phyloP scores from a whole-genome alignment of 2,329 filamentous ascomycete genomes.

The Aspergillus tubingensis region DNA sequence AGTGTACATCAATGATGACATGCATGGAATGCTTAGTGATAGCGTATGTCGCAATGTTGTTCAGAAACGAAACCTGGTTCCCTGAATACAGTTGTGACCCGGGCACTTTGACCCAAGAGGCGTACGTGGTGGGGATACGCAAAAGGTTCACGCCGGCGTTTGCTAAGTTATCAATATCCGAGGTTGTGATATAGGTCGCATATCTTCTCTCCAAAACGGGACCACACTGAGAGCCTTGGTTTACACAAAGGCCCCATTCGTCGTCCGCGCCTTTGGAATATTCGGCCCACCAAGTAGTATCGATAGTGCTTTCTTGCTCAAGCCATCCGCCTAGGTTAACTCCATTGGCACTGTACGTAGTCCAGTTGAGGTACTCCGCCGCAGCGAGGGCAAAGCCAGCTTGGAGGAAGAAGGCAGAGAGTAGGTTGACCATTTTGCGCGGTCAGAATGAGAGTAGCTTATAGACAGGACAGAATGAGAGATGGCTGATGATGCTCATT shows the following conservation, averaged over 20 bases:
- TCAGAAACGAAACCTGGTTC: slow-evolving; percentile 20
- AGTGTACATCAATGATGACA: slow-evolving; percentile 26
- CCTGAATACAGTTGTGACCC: slow-evolving; percentile 27
- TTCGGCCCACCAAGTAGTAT: slow-evolving; percentile 22
- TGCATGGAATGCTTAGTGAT: slow-evolving; percentile 27
- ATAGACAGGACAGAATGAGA: too few species aligned
- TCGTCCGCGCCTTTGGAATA: slow-evolving; percentile 21
- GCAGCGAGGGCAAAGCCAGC: too few species aligned
- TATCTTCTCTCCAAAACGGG: slow-evolving; percentile 13
- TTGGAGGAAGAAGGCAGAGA: too few species aligned
- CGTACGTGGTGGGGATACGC: slow-evolving; percentile 15
- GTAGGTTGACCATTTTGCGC: too few species aligned
- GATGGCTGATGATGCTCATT: too few species aligned
- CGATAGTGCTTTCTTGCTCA: slow-evolving; percentile 26
- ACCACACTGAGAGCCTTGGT: slow-evolving; percentile 10
- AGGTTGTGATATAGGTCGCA: slow-evolving; percentile 16
- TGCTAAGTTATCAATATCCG: slow-evolving; percentile 8
- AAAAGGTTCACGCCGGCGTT: slow-evolving; percentile 4
- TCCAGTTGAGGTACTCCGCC: slow-evolving; percentile 6
- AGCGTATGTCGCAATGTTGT: slow-evolving; percentile 23
- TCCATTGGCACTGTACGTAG: slow-evolving; percentile 9
- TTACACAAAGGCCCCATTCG: slow-evolving; percentile 25
- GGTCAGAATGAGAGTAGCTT: too few species aligned
- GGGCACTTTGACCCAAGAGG: slow-evolving; percentile 20
- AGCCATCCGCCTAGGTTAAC: slow-evolving; percentile 27